Evolutionary conservation across 163 green algal genomes (phyloP).

Genomic region (Scenedesmus sp.): DNA sequence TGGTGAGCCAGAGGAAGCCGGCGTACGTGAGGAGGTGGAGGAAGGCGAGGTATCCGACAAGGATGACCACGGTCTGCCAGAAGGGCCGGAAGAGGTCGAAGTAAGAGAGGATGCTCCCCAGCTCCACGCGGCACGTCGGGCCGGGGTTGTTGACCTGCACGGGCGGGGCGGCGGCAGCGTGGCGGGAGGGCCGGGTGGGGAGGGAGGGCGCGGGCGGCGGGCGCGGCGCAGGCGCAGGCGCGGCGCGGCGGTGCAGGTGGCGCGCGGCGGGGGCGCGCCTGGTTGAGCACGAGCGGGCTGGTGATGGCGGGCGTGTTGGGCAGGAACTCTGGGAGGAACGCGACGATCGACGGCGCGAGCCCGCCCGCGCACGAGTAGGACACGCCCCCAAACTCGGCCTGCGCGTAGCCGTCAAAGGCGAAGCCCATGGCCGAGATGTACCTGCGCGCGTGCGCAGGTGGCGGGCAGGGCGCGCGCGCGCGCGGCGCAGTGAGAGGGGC

Average conservation of each 20-base stretch:
- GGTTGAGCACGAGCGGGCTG: neutral
- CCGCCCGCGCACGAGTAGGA: constrained; percentile 41
- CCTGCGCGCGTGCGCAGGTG: constrained; percentile 2
- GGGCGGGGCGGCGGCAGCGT: too few relatives aligned
- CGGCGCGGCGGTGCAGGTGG: too few relatives aligned
- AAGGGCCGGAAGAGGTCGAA: constrained; percentile 50
- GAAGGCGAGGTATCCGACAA: constrained; percentile 54
- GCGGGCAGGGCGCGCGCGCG: too few relatives aligned
- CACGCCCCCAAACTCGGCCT: constrained; percentile 40
- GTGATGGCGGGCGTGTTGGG: constrained; percentile 30
- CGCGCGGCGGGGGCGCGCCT: too few relatives aligned
- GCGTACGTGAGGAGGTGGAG: constrained; percentile 52
- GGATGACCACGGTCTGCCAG: constrained; percentile 49
- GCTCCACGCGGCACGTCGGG: constrained; percentile 5
- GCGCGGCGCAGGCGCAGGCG: too few relatives aligned
- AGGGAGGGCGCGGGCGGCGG: too few relatives aligned
- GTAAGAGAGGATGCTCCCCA: constrained; percentile 46
- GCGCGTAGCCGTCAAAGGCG: constrained; percentile 46
- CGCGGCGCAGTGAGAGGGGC: too few relatives aligned
- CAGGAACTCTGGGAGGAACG: constrained; percentile 44
- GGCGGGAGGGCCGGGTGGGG: too few relatives aligned
- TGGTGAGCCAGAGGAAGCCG: constrained; percentile 35
- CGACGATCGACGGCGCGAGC: constrained; percentile 25
- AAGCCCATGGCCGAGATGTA: constrained; percentile 57
- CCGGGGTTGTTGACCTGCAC: constrained; percentile 23